Evolutionary conservation across 1,284 basidiomycete species (phyloP), one percentile per base, ranked within the genome.

Genomic region (Leccinum fallax): DNA sequence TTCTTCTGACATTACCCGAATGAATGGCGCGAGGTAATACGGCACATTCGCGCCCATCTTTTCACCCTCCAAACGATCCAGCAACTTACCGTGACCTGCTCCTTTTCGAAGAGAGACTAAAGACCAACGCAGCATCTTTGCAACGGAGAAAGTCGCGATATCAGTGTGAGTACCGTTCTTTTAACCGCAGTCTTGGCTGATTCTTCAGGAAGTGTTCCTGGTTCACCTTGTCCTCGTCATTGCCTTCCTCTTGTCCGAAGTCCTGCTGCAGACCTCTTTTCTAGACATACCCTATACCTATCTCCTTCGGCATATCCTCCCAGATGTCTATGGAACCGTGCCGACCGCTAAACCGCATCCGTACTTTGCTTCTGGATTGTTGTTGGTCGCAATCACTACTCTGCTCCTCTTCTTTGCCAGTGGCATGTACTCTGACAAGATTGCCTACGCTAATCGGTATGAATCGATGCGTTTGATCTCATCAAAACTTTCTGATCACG

Each of bases 371-470:
- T 89, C 87, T 51, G 93, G 90, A 3, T 76, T 94, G 54, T 80
- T 95, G 13, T 91, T 95, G 63, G 92, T 97, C 51, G 87, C 90
- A 28, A 85, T 93, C 61, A 96, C 94, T 11, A 97, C 95, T 1
- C 85, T 98, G 8, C 87, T 93, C 34, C 84, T 99, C 43, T 98
- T 99, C 83, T 98, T 98, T 74, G 94, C 95, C 2, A 96, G 92
- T 68, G 97, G 97, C 8, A 92, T 97, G 86, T 98, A 98, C 72
- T 85, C 91, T 8, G 96, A 98, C 77, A 95, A 97, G 79, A 97
- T 99, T 67, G 90, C 88, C 1, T 98, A 98, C 71, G 95, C 97
- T 9, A 95, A 98, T 79, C 90, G 92, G 95, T 95, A 73, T 67
- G 90, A 76, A 57, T n/a, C 53, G 55, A 57, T 62, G 64, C 61